Conservation (phyloP, 176 grass and related monocot species). For the Phoenix roebelenii region DNA sequence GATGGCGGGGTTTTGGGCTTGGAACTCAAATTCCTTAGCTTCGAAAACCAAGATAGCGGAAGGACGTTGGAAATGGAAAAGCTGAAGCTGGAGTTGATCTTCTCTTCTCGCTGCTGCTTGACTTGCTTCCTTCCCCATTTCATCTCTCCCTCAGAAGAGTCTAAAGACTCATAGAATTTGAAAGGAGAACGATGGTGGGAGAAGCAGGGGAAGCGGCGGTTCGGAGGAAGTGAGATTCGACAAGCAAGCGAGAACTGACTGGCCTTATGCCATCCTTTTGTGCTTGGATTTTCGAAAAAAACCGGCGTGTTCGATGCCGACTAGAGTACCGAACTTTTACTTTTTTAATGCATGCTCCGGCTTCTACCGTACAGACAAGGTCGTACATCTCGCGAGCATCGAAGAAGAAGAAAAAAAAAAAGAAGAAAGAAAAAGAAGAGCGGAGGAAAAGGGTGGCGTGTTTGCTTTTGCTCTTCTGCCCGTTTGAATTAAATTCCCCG, state of each 20-base stretch:
- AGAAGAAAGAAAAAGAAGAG: no score
- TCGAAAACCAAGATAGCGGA: conserved; percentile 54
- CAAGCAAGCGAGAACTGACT: no score
- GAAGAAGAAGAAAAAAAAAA: no score
- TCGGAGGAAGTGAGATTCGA: conserved; percentile 7
- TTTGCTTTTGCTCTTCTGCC: conserved; percentile 5
- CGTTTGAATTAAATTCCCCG: conserved; percentile 38
- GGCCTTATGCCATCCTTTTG: no score
- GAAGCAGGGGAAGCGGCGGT: conserved; percentile 9
- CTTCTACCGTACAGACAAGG: no score
- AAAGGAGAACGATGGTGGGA: no score
- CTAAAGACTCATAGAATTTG: no score
- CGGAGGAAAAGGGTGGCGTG: conserved; percentile 12
- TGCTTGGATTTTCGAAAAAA: no score
- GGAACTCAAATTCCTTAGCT: conserved; percentile 13
- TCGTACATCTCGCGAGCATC: no score
- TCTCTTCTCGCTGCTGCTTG: conserved; percentile 12
- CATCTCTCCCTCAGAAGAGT: conserved; percentile 14
- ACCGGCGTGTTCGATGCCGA: no score
- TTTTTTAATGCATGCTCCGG: no score
- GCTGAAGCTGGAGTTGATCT: conserved; percentile 19
- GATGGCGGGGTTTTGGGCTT: conserved; percentile 12
- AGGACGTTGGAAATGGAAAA: conserved; percentile 32
- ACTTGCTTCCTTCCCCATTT: conserved; percentile 54
- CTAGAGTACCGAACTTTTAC: no score